These are phyloP conservation scores for Beauveria asiatica DNA, from an alignment of 2,329 filamentous ascomycete species.

Conservation along the genomic window DNA sequence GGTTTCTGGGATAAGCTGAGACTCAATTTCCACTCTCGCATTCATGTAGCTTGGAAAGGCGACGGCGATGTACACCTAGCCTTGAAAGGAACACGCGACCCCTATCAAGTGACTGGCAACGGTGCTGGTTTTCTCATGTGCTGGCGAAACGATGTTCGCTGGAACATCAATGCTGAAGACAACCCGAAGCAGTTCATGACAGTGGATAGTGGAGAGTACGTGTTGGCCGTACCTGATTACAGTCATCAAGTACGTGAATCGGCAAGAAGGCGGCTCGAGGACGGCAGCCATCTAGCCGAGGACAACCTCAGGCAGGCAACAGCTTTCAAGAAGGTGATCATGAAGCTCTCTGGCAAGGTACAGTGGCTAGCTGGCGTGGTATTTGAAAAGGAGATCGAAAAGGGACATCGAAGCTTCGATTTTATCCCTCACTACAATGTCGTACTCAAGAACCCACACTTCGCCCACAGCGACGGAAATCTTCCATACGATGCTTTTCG, in stretches of 20 bases:
- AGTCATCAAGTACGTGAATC: slow-evolving; percentile 74
- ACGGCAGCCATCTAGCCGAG: slow-evolving; percentile 51
- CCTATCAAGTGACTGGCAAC: slow-evolving; percentile 84
- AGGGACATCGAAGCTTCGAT: slow-evolving; percentile 68
- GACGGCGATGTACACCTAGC: slow-evolving; percentile 93
- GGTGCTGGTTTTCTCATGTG: slow-evolving; percentile 97
- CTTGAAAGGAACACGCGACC: slow-evolving; percentile 85
- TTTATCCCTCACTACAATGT: slow-evolving; percentile 93
- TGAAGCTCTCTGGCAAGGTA: slow-evolving; percentile 96
- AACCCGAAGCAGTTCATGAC: slow-evolving; percentile 92
- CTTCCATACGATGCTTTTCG: slow-evolving; percentile 80
- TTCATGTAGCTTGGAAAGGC: slow-evolving; percentile 85
- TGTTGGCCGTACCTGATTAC: slow-evolving; percentile 89
- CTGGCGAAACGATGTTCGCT: slow-evolving; percentile 89
- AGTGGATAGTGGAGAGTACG: slow-evolving; percentile 89
- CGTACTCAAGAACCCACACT: slow-evolving; percentile 70
- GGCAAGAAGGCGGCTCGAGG: slow-evolving; percentile 39
- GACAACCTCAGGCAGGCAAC: slow-evolving; percentile 63
- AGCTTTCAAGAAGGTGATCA: slow-evolving; percentile 95
- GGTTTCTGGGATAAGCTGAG: slow-evolving; percentile 99
- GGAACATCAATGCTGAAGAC: slow-evolving; percentile 74
- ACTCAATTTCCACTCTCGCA: slow-evolving; percentile 84
- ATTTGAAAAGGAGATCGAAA: slow-evolving; percentile 75
- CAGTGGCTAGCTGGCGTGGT: slow-evolving; percentile 86
- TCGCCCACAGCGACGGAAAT: slow-evolving; percentile 51